Evolutionary conservation across 208 protist genomes (phyloP).

Genomic region (Acanthamoeba castellanii): DNA sequence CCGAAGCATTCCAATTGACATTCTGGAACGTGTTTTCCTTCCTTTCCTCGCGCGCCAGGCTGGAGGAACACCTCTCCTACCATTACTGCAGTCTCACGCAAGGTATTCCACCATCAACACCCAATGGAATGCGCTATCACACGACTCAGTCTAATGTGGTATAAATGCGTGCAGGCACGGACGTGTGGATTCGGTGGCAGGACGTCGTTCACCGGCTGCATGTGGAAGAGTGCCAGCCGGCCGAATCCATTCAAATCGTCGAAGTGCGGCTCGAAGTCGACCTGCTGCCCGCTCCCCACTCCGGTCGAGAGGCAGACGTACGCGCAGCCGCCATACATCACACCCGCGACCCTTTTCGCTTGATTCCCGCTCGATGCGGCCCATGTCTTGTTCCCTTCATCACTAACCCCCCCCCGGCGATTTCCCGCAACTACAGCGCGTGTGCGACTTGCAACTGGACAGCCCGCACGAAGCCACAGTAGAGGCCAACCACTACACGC

Average conservation of each 20-base stretch:
- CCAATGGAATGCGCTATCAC: no score
- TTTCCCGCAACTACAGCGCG: no score
- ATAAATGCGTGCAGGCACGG: background rate
- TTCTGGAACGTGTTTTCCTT: background rate
- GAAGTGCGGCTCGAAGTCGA: background rate
- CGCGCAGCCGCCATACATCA: no score
- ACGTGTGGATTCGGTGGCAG: constrained; percentile 16
- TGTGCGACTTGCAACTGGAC: background rate
- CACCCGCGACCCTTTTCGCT: no score
- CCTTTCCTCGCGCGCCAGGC: background rate
- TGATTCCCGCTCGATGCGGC: no score
- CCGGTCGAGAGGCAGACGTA: background rate
- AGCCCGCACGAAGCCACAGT: background rate
- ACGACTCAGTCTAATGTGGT: no score
- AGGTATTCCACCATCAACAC: background rate
- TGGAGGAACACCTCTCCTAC: constrained; percentile 26
- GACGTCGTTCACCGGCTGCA: background rate
- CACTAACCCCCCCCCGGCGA: no score
- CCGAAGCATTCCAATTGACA: no score
- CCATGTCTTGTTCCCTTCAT: no score
- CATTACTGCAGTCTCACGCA: constrained; percentile 2
- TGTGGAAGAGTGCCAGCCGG: constrained; percentile 6
- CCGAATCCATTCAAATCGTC: background rate
- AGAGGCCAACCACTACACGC: background rate
- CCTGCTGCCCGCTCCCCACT: background rate